These are phyloP conservation scores for Obba rivulosa DNA, from an alignment of 768 basidiomycete species.

Conservation along the genomic window DNA sequence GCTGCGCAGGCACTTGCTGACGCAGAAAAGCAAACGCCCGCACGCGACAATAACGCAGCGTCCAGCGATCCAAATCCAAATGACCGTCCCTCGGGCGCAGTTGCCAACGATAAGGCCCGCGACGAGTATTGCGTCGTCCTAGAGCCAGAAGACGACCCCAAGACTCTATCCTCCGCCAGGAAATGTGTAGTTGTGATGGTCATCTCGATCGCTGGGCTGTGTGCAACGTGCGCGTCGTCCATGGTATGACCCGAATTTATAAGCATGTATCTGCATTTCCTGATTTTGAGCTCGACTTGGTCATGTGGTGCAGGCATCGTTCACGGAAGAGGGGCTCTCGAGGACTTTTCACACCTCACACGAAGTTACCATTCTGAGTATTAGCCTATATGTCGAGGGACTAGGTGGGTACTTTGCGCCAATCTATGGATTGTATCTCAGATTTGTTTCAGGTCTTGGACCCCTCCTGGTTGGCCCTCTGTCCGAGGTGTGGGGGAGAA, in stretches of 20 bases:
- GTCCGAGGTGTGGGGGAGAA: constrained; percentile 53
- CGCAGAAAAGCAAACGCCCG: neutral
- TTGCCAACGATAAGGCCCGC: neutral
- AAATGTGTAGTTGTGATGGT: constrained; percentile 23
- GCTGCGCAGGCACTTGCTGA: neutral
- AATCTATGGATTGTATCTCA: neutral
- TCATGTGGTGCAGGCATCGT: constrained; percentile 39
- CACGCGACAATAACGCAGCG: too few species aligned
- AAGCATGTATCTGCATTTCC: neutral
- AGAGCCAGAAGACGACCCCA: constrained; percentile 22
- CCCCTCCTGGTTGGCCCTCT: constrained; percentile 31
- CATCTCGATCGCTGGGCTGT: constrained; percentile 20
- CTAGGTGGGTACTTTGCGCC: constrained; percentile 19
- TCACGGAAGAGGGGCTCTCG: constrained; percentile 57
- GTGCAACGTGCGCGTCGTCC: constrained; percentile 47
- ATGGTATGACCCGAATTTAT: constrained; percentile 34
- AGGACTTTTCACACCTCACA: constrained; percentile 45
- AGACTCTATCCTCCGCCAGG: constrained; percentile 10
- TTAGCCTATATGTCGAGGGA: constrained; percentile 40
- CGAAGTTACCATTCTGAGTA: constrained; percentile 44
- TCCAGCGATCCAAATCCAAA: too few species aligned
- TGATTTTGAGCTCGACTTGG: neutral
- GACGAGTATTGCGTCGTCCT: constrained; percentile 15
- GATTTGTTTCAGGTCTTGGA: constrained; percentile 11
- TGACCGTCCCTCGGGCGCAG: too few species aligned